Percentiles rank a stretch among this genome's conserved stretches.
phyloP scores from a whole-genome alignment of 768 basidiomycete species.

The Leccinellum albellum region DNA sequence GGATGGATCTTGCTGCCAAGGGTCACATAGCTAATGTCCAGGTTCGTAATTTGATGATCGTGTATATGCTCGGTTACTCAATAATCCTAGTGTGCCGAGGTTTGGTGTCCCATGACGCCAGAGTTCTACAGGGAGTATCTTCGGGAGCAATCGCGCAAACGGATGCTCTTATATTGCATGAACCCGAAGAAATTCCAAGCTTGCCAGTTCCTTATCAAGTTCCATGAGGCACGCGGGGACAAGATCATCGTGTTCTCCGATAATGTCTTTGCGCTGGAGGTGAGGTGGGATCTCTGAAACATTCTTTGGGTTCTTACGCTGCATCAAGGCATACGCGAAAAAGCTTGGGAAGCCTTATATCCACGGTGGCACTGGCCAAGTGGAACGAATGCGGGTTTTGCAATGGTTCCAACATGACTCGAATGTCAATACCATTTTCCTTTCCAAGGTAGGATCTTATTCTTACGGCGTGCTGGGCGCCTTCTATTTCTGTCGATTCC shows the following conservation, averaged over 20 bases:
- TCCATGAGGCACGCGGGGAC: conserved; percentile 95
- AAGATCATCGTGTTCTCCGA: conserved; percentile 99
- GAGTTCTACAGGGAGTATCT: conserved; percentile 99
- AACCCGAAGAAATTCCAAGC: conserved; percentile 99
- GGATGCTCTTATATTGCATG: conserved; percentile 98
- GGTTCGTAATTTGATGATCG: conserved; percentile 43
- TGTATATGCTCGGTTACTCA: neutral
- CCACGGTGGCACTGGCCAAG: conserved; percentile 91
- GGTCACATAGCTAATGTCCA: conserved; percentile 99
- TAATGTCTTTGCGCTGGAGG: conserved; percentile 96
- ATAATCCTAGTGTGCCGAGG: conserved; percentile 83
- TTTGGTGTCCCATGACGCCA: conserved; percentile 99
- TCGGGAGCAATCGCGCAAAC: conserved; percentile 85
- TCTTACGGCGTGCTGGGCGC: conserved; percentile 4
- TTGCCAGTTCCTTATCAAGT: conserved; percentile 97
- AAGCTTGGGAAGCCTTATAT: conserved; percentile 93
- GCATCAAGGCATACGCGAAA: conserved; percentile 81
- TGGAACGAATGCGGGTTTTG: conserved; percentile 92
- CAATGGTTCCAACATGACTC: conserved; percentile 96
- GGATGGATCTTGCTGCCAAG: conserved; percentile 99
- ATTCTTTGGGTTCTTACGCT: neutral
- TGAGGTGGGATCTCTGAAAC: conserved; percentile 30
- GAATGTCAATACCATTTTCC: conserved; percentile 94
- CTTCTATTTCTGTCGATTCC: conserved; percentile 13
- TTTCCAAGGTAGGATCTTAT: conserved; percentile 73